Evolutionary conservation across 345 rosid genomes (phyloP).

Genomic region (Linum trigynum): DNA sequence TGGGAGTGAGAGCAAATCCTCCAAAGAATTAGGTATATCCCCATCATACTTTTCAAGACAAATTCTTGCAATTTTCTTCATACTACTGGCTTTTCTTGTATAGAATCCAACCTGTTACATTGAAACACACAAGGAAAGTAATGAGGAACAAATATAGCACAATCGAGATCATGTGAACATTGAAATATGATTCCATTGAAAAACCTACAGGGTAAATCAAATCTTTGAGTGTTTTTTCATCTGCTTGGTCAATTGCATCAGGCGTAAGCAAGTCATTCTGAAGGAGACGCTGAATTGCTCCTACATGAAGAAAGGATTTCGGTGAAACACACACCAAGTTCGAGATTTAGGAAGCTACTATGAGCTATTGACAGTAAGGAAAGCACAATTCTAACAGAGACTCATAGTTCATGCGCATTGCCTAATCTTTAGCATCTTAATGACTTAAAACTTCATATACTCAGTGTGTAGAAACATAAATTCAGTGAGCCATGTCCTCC

Average conservation of each 20-base stretch:
- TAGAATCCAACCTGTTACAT: slow-evolving; percentile 74
- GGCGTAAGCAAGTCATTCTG: slow-evolving; percentile 68
- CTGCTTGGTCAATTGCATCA: slow-evolving; percentile 67
- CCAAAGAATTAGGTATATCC: slow-evolving; percentile 81
- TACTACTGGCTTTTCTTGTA: slow-evolving; percentile 70
- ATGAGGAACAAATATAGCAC: background rate
- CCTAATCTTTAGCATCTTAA: no score
- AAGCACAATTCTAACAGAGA: no score
- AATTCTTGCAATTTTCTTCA: slow-evolving; percentile 87
- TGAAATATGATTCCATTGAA: slow-evolving; percentile 2
- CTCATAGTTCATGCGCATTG: no score
- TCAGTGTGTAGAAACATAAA: no score
- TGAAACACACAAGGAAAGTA: background rate
- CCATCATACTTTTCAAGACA: slow-evolving; percentile 68
- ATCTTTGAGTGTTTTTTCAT: slow-evolving; percentile 64
- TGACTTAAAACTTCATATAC: no score
- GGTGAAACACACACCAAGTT: background rate
- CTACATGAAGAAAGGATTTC: slow-evolving; percentile 31
- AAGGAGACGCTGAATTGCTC: slow-evolving; percentile 72
- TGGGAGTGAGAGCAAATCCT: slow-evolving; percentile 77
- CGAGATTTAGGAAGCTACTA: no score
- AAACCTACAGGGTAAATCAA: slow-evolving; percentile 73
- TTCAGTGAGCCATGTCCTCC: no score
- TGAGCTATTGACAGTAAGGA: no score
- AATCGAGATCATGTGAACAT: background rate